phyloP scores from a whole-genome alignment of 2,329 filamentous ascomycete genomes.

The Drechslera avenae region DNA sequence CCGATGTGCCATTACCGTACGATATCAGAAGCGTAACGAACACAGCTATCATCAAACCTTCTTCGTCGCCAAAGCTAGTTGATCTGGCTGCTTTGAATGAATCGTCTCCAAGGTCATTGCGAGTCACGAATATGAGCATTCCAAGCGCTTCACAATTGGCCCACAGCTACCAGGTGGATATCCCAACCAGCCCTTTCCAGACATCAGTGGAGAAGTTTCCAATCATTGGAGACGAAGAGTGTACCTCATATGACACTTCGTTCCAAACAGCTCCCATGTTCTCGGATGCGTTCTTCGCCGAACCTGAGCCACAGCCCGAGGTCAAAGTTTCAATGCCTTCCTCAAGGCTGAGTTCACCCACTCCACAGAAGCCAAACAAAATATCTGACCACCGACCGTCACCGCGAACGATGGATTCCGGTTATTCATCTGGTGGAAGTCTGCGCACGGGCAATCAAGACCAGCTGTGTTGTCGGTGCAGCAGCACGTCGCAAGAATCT shows the following conservation, averaged over 20 bases:
- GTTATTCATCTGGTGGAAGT: conserved; percentile 49
- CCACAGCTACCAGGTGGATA: conserved; percentile 37
- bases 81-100: conserved; percentile 4
- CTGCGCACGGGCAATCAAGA: conserved; percentile 17
- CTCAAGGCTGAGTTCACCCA: conserved; percentile 11
- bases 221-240: conserved; percentile 7
- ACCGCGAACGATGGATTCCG: conserved; percentile 45
- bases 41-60: conserved; percentile 6
- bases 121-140: conserved; percentile 27
- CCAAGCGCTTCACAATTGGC: conserved; percentile 28
- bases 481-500: conserved; percentile 5
- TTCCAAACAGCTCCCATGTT: conserved; percentile 25
- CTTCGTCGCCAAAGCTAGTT: conserved; percentile 3
- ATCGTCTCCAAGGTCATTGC: conserved; percentile 16
- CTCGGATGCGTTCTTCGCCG: conserved; percentile 27
- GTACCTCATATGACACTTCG: conserved; percentile 9
- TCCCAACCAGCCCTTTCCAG: conserved; percentile 34
- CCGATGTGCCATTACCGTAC: background rate
- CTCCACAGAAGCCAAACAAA: conserved; percentile 9
- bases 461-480: conserved; percentile 13
- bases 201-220: background rate
- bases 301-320: conserved; percentile 15
- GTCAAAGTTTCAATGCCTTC: conserved; percentile 5
- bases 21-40: background rate
- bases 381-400: conserved; percentile 24